Evolutionary conservation across 2,329 filamentous ascomycete genomes (phyloP), one percentile per base, ranked within the genome.

Genomic region (Fusarium sp.): DNA sequence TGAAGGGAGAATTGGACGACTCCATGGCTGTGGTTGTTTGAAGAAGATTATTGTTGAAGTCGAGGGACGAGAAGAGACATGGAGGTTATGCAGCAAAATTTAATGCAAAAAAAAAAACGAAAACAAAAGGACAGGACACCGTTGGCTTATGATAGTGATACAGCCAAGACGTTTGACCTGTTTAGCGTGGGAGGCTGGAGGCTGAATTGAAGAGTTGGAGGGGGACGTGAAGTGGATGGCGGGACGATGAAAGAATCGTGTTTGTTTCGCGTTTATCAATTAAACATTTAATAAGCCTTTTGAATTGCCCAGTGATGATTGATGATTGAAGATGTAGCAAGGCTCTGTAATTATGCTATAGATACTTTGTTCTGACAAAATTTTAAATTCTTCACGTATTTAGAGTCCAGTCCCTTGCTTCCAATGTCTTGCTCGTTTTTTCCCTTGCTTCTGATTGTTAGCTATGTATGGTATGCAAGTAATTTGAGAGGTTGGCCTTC

Each of bases 201-300:
- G 48, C 28, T 67, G 40, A 59, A 26, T 39, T 53, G 40, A 62
- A 34, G 54, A 36, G 6, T n/a, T 36, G 34, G 34, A 36, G 9
- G 8, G 46, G 39, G 52, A 56, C 20, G 45, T 53, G 54, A 51
- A 36, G 50, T 58, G 39, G 44, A 45, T 44, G 61, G 48, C 43
- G 65, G 48, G 65, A 68, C 48, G 56, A 28, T 34, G 46, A 43
- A 40, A 36, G 26, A 50, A 69, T 67, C 70, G 70, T 68, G 70
- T 69, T 56, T 56, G 59, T 70, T 72, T 73, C 70, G 70, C 62
- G 70, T 70, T 65, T 46, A 50, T 48, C 34, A 48, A 44, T 59
- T 47, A 53, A 54, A 44, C 32, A 20, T 53, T 15, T 39, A 36
- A 28, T 32, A 45, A n/a, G 23, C 20, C 28, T 50, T 24, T 50